Conservation (phyloP, 139 green algal genomes). For the Closterium sp. region DNA sequence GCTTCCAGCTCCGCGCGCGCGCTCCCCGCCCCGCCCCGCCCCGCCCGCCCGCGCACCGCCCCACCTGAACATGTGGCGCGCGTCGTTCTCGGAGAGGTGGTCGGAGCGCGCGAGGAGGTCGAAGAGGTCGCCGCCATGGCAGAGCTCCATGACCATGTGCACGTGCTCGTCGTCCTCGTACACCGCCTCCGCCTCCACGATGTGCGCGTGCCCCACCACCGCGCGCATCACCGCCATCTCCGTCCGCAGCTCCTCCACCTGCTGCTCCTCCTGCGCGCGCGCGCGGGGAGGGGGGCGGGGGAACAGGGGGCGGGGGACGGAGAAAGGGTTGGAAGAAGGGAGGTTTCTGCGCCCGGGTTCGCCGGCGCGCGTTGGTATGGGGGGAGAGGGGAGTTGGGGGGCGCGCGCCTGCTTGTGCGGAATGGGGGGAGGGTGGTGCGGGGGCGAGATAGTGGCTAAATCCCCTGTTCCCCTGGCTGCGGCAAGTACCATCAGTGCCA, state of each 20-base stretch:
- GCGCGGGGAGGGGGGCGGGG: not conserved
- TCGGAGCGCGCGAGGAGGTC: conserved; percentile 74
- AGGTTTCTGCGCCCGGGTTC: not conserved
- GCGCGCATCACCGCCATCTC: conserved; percentile 69
- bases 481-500: not conserved
- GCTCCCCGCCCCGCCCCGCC: not conserved
- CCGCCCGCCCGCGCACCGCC: not conserved
- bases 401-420: not conserved
- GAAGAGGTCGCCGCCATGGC: conserved; percentile 90
- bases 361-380: too few species aligned
- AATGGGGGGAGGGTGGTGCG: not conserved
- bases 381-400: too few species aligned
- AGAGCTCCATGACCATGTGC: conserved; percentile 79
- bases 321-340: not conserved
- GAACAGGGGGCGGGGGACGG: not conserved
- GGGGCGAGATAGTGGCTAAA: too few species aligned
- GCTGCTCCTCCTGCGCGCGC: conserved; percentile 60
- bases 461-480: too few species aligned
- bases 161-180: conserved; percentile 26
- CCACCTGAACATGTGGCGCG: conserved; percentile 53
- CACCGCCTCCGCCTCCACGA: not conserved
- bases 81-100: conserved; percentile 81
- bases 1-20: not conserved
- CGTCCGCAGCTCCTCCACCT: conserved; percentile 86
- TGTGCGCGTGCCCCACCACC: not conserved